phyloP scores from a whole-genome alignment of 331 rosid species.

The Phaseolus coccineus region DNA sequence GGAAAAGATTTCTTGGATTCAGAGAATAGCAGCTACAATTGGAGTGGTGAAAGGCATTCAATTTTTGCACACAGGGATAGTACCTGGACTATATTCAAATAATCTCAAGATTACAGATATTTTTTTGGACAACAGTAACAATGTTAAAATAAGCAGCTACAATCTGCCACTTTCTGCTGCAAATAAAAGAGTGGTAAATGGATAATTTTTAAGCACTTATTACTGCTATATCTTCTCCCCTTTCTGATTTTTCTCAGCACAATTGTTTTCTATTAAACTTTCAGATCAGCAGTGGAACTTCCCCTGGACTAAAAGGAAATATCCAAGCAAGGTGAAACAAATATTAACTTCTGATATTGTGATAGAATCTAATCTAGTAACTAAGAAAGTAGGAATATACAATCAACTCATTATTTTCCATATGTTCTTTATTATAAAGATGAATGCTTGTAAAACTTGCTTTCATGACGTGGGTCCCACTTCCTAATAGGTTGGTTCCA shows the following conservation, averaged over 20 bases:
- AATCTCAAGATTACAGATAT: constrained; percentile 85
- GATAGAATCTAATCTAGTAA: constrained; percentile 1
- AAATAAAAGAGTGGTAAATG: constrained; percentile 63
- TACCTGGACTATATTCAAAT: constrained; percentile 84
- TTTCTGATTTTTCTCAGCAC: constrained; percentile 12
- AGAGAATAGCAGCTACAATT: constrained; percentile 84
- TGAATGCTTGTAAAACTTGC: background rate
- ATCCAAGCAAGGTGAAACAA: constrained; percentile 63
- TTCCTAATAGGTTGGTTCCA: background rate
- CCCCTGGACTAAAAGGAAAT: constrained; percentile 62
- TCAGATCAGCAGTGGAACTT: constrained; percentile 66
- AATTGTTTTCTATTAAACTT: constrained; percentile 38
- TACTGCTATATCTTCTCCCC: constrained; percentile 15
- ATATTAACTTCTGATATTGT: background rate
- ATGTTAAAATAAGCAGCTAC: constrained; percentile 79
- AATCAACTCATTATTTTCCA: background rate
- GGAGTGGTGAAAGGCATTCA: constrained; percentile 90
- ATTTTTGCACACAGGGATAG: constrained; percentile 92
- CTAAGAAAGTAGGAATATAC: background rate
- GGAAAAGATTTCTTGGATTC: constrained; percentile 78
- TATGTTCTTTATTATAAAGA: background rate
- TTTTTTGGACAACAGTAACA: constrained; percentile 73
- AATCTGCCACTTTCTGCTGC: constrained; percentile 70
- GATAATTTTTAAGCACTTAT: constrained; percentile 25
- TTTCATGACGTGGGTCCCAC: background rate